Evolutionary conservation across 768 basidiomycete species (phyloP), one percentile per base, ranked within the genome.

Genomic region (Suillus decipiens): DNA sequence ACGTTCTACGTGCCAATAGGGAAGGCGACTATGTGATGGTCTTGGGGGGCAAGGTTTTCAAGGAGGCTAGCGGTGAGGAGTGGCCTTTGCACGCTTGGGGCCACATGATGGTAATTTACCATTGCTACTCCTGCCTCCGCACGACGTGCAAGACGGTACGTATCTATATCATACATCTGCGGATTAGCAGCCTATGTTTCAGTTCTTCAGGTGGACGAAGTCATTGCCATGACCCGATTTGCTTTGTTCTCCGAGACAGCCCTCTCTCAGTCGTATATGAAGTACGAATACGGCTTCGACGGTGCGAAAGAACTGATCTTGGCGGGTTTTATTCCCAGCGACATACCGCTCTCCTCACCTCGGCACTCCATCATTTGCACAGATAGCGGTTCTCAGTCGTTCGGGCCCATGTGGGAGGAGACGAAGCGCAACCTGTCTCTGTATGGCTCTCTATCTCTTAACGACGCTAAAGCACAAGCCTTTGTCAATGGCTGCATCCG

Each of bases 61-160:
- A 75, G 42, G 60, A 71, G 50, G 12, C 62, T 42, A 72, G 73
- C 37, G 66, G 66, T n/a, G 65, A 66, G 60, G 56, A 65, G 31
- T 75, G 72, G 71, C 74, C 77, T 34, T 69, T 78, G 58, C 76
- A 73, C 42, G 77, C 73, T 8, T 77, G 76, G 76, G 74, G 75
- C 8, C 76, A 77, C 42, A 67, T 77, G 66, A 71, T 67, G 48
- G 72, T 71, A 36, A 59, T 76, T 36, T 66, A 68, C 41, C 58
- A 50, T 17, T 77, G 76, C 57, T 77, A 77, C 55, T 67, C 70
- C 4, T 77, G 76, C 48, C 70, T 77, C 61, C 74, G 76, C 42
- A 63, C 60, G 15, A 67, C 66, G n/a, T 77, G 75, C 59, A 67
- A 68, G 61, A 73, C 76, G 63, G 76, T 75, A 67, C 51, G 53